phyloP scores from a whole-genome alignment of 441 rosid species.

The Croton laevigatus region DNA sequence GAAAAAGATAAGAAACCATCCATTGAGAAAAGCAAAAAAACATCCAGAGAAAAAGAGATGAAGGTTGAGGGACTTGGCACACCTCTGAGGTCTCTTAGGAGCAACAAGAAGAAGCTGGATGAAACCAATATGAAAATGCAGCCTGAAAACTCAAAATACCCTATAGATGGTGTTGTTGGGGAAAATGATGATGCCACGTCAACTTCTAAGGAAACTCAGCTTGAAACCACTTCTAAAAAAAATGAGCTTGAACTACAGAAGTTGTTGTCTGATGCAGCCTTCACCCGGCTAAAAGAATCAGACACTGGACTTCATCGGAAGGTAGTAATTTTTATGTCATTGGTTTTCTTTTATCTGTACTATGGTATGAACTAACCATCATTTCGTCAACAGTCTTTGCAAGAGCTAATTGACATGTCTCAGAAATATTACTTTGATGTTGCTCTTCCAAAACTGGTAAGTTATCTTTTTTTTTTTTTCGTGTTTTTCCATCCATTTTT shows the following conservation, averaged over 20 bases:
- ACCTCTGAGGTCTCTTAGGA: conserved; percentile 85
- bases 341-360: conserved; percentile 17
- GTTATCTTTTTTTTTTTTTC: conserved; percentile 14
- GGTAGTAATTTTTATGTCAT: conserved; percentile 32
- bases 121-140: conserved; percentile 38
- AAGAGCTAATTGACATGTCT: conserved; percentile 52
- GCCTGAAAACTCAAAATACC: conserved; percentile 41
- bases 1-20: conserved; percentile 78
- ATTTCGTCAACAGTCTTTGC: conserved; percentile 44
- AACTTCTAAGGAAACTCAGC: conserved; percentile 46
- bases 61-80: conserved; percentile 98
- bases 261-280: conserved; percentile 51
- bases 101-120: conserved; percentile 62
- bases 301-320: conserved; percentile 61
- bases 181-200: conserved; percentile 41
- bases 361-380: conserved; percentile 29
- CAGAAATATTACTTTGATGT: conserved; percentile 50
- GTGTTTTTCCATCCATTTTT: conserved; percentile 18
- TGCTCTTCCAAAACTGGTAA: conserved; percentile 74
- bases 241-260: conserved; percentile 41
- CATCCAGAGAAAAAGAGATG: conserved; percentile 51
- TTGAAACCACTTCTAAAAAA: conserved; percentile 26
- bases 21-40: conserved; percentile 57
- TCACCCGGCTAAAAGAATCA: conserved; percentile 39
- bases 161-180: conserved; percentile 34